Percentiles rank a stretch among this genome's conserved stretches.
Evolutionary conservation across 306 rosid genomes (phyloP).

Genomic region (Vigna nakashimae): DNA sequence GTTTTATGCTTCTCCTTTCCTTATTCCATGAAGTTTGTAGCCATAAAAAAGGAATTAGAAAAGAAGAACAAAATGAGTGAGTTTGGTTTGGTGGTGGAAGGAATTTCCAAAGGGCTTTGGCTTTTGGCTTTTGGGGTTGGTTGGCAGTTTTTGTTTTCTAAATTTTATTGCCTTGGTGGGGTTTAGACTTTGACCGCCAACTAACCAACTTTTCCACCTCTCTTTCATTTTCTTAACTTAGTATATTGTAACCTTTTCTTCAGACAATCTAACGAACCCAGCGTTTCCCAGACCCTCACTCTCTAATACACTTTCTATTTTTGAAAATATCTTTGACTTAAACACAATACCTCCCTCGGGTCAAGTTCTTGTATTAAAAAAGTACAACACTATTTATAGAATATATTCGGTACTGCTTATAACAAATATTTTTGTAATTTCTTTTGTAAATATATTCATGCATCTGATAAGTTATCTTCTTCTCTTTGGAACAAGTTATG

Average conservation of each 20-base stretch:
- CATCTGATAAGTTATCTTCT: too few species aligned
- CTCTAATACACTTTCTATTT: constrained; percentile 38
- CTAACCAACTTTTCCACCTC: constrained; percentile 72
- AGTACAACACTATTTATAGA: background rate
- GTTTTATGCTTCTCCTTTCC: constrained; percentile 36
- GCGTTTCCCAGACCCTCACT: constrained; percentile 5
- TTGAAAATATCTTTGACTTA: constrained; percentile 26
- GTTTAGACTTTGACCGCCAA: constrained; percentile 82
- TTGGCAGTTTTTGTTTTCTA: constrained; percentile 58
- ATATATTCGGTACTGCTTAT: constrained; percentile 1
- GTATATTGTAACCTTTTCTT: constrained; percentile 37
- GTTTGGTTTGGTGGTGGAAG: constrained; percentile 52
- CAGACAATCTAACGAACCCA: constrained; percentile 22
- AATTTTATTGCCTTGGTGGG: constrained; percentile 64
- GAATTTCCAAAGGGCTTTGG: constrained; percentile 54
- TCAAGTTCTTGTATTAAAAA: background rate
- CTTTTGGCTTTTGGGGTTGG: constrained; percentile 60
- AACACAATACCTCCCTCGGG: background rate
- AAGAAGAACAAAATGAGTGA: constrained; percentile 53
- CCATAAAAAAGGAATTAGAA: constrained; percentile 55
- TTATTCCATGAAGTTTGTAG: constrained; percentile 7
- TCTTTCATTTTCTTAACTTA: constrained; percentile 49
- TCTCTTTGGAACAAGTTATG: too few species aligned
- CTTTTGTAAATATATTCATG: too few species aligned
- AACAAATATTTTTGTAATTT: background rate